Evolutionary conservation across 139 green algal genomes (phyloP).

Genomic region (Closterium sp.): DNA sequence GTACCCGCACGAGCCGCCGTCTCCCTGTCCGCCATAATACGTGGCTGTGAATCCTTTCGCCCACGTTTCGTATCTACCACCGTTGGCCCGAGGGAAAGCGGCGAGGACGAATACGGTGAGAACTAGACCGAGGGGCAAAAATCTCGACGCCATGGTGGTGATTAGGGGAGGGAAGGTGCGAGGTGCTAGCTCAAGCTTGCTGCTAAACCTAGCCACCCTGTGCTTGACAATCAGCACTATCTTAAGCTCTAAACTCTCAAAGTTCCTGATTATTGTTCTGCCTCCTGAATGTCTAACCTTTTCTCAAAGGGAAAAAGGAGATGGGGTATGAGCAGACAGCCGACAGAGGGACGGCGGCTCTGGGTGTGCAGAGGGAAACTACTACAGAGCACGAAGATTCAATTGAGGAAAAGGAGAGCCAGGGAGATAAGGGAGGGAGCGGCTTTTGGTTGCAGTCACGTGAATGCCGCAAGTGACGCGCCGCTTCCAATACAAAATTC

Average conservation of each 20-base stretch:
- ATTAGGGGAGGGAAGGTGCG: not conserved
- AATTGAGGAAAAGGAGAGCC: not conserved
- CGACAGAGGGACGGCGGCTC: not conserved
- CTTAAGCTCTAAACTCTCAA: not conserved
- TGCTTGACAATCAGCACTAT: not conserved
- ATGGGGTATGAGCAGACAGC: not conserved
- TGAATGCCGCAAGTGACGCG: not conserved
- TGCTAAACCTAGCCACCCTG: not conserved
- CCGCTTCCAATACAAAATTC: not conserved
- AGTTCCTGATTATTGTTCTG: not conserved
- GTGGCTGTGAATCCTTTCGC: not conserved
- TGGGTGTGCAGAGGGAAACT: not conserved
- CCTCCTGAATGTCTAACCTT: not conserved
- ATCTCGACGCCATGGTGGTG: not conserved
- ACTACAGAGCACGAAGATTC: not conserved
- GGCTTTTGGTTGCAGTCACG: not conserved
- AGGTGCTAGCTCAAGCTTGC: not conserved
- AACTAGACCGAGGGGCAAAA: not conserved
- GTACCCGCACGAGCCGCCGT: not conserved
- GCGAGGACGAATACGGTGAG: not conserved
- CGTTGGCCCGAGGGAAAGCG: not conserved
- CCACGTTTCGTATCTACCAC: not conserved
- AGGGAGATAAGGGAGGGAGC: not conserved
- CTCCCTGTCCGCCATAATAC: not conserved
- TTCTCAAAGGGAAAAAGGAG: not conserved